A percentile compares a stretch with the other conserved stretches of the same genome.
phyloP scores from a whole-genome alignment of 177 flowering plant species.

The Tripterygium wilfordii region DNA sequence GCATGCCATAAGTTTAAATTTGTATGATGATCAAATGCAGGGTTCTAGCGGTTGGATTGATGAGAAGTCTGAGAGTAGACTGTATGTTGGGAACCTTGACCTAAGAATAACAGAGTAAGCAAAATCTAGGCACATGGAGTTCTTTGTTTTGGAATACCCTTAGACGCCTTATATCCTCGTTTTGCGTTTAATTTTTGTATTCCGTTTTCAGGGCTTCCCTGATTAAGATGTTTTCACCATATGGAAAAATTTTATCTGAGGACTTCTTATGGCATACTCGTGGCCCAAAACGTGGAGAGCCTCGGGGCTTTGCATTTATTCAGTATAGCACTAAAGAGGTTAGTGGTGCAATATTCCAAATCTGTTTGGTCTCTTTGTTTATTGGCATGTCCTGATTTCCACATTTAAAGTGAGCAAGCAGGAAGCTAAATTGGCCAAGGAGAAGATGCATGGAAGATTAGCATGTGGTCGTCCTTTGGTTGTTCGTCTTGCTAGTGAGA shows the following conservation, averaged over 20 bases:
- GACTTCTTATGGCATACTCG: constrained; percentile 89
- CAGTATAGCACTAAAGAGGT: constrained; percentile 81
- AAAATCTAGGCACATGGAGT: not conserved
- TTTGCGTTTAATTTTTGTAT: not conserved
- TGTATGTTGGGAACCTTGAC: constrained; percentile 84
- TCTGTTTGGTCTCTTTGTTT: constrained; percentile 2
- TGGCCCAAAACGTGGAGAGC: constrained; percentile 86
- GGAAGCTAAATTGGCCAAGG: constrained; percentile 87
- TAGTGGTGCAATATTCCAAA: constrained; percentile 23
- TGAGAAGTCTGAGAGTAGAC: constrained; percentile 60
- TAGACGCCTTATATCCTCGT: not conserved
- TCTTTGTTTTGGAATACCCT: not conserved
- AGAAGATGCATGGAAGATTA: constrained; percentile 82
- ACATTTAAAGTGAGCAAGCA: constrained; percentile 84
- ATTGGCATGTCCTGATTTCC: constrained; percentile 39
- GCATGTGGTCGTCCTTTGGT: constrained; percentile 84
- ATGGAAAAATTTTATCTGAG: constrained; percentile 74
- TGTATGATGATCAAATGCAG: constrained; percentile 30
- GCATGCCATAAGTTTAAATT: constrained; percentile 1
- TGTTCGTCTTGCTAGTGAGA: constrained; percentile 80
- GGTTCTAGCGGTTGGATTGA: constrained; percentile 31
- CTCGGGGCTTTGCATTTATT: constrained; percentile 87
- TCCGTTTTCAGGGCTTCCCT: constrained; percentile 41
- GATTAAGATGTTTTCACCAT: constrained; percentile 87
- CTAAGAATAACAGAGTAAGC: constrained; percentile 80